A percentile compares a stretch with the other conserved stretches of the same genome.
Conservation (phyloP, 495 filamentous ascomycete species). For the Amorphotheca resinae region DNA sequence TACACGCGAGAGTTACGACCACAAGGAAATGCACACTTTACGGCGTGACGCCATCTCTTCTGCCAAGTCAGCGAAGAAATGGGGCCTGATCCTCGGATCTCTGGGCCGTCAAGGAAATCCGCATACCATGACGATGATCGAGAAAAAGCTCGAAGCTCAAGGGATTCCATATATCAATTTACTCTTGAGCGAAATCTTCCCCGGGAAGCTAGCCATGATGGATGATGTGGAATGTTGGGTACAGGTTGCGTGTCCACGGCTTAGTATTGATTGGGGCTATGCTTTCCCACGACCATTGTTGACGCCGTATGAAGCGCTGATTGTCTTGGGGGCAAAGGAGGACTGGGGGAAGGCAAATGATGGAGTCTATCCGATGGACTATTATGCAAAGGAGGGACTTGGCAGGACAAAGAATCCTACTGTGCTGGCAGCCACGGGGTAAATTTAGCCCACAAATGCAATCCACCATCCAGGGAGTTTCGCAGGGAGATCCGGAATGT, state of each 20-base stretch:
- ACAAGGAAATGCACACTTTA: constrained; percentile 75
- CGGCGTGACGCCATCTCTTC: constrained; percentile 62
- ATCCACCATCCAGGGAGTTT: neutral
- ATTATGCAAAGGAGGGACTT: constrained; percentile 84
- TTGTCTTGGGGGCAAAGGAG: constrained; percentile 65
- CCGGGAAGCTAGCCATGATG: constrained; percentile 88
- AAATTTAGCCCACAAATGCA: neutral
- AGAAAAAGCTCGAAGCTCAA: constrained; percentile 51
- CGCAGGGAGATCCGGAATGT: too few species aligned
- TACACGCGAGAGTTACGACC: constrained; percentile 79
- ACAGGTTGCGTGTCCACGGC: constrained; percentile 84
- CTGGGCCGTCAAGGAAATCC: constrained; percentile 93
- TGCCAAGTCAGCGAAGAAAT: constrained; percentile 67
- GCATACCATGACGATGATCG: constrained; percentile 77
- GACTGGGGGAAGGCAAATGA: constrained; percentile 57
- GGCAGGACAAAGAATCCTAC: constrained; percentile 39
- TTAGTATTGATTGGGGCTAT: constrained; percentile 99
- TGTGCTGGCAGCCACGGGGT: constrained; percentile 7
- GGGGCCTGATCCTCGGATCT: constrained; percentile 89
- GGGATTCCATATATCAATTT: constrained; percentile 72
- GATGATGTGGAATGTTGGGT: constrained; percentile 92
- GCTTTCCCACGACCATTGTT: constrained; percentile 80
- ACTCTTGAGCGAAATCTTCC: constrained; percentile 87
- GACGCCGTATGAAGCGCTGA: constrained; percentile 89
- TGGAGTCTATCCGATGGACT: constrained; percentile 95